phyloP scores from a whole-genome alignment of 164 flowering plant species.

The Stephania cephalantha region DNA sequence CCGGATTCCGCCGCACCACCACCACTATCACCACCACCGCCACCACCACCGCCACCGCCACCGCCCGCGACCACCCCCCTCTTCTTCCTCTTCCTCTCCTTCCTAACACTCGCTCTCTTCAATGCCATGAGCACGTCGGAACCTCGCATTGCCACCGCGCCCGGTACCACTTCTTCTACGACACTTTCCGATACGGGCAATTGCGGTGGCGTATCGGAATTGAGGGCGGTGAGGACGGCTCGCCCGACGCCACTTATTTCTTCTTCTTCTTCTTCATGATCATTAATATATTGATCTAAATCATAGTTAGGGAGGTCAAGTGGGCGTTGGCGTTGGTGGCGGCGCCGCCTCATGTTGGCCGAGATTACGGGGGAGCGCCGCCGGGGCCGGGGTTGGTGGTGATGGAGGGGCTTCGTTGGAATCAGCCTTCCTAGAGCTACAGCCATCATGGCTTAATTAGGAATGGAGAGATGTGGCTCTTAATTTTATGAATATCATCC shows the following conservation, averaged over 20 bases:
- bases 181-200: no score
- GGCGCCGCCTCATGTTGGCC: neutral
- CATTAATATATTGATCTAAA: neutral
- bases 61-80: neutral
- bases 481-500: no score
- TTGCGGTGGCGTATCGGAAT: neutral
- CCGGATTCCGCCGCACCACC: neutral
- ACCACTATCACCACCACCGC: neutral
- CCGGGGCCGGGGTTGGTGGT: neutral
- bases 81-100: neutral
- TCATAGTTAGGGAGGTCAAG: neutral
- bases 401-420: neutral
- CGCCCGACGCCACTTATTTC: neutral
- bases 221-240: constrained; percentile 5
- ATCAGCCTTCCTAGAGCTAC: neutral
- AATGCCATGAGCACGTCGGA: constrained; percentile 38
- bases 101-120: constrained; percentile 27
- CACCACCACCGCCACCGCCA: constrained; percentile 7
- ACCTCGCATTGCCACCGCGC: constrained; percentile 18
- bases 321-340: neutral
- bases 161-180: neutral
- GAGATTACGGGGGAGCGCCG: neutral
- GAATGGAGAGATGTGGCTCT: neutral
- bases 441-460: neutral
- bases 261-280: neutral